Evolutionary conservation across 306 rosid genomes (phyloP).

Genomic region (Vigna trinervia): DNA sequence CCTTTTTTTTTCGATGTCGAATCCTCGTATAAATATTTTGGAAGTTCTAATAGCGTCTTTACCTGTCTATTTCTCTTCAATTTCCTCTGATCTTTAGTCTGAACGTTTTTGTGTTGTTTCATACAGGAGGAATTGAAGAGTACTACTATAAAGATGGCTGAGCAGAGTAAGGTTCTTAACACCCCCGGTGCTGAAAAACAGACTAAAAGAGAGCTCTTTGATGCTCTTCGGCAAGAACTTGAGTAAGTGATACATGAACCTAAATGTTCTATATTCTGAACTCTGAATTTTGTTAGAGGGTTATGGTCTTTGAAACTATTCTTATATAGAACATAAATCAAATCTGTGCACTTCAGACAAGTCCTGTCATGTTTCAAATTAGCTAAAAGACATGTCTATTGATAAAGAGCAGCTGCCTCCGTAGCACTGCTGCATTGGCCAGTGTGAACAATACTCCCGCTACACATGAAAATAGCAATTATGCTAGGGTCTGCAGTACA

Average conservation of each 20-base stretch:
- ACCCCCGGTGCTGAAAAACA: conserved; percentile 97
- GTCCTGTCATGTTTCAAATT: background rate
- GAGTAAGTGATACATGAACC: conserved; percentile 60
- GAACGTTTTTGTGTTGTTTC: background rate
- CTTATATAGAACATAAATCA: background rate
- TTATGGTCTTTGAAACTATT: background rate
- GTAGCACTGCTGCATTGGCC: background rate
- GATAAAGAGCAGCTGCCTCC: background rate
- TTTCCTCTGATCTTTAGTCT: background rate
- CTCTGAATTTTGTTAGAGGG: background rate
- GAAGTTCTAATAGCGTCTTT: background rate
- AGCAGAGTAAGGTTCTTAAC: conserved; percentile 91
- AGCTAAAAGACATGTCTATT: background rate
- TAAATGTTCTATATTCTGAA: background rate
- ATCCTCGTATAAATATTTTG: background rate
- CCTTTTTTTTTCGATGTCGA: background rate
- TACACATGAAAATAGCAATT: no score
- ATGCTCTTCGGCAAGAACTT: conserved; percentile 83
- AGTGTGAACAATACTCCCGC: no score
- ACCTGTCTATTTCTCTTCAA: background rate
- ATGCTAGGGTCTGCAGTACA: background rate
- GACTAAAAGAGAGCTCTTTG: conserved; percentile 92
- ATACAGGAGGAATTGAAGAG: conserved; percentile 88
- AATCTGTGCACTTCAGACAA: background rate
- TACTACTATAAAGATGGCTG: conserved; percentile 91